Base-by-base conservation (phyloP, 2,329 filamentous ascomycete genomes). In the Colletotrichum sp. region DNA sequence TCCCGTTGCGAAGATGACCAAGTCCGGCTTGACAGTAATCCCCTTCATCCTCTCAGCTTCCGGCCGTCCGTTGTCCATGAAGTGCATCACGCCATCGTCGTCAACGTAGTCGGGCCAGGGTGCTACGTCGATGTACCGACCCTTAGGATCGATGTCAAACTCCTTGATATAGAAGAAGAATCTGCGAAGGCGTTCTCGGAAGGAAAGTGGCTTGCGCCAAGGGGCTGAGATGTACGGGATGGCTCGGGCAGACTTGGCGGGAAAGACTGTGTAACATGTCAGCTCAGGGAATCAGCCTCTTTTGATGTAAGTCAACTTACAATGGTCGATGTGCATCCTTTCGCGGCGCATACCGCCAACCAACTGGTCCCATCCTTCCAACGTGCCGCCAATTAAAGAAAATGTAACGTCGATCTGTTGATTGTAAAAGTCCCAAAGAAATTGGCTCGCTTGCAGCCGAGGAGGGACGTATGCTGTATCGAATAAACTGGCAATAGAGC, bases 391-490 rank as follows among this genome's bases (percentile, higher is more conserved):
- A 9, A 87, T 86, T 2, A 85, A 74, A 80, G 82, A 86, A 70
- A 87, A 84, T 73, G 87, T 87, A 12, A 80, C 82, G 69, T 86
- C 84, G 72, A 89, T 84, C 79, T 87, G 89, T 28, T 79, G 78
- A 75, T 87, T 84, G 72, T 87, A 87, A 77, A 83, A 84, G 24
- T 80, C 79, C 86, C 86, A 87, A 84, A 79, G 24, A 82, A 76
- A 71, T 77, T 82, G 81, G n/a, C 85, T 86, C 10, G 83, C 83
- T 75, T 88, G 86, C 2, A 90, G 80, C 10, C 84, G 74, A 0
- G 86, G 85, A 22, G 89, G 88, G 3, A 87, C 85, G 67, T 90
- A 90, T 9, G 87, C 87, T 0, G 88, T 89, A 73, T 90, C 88
- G 76, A 90, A 90, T 10, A 90, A 79, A 68, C 87, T 89, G 6